These are phyloP conservation scores for Gnetum montanum DNA, from an alignment of 75 land plant species.

Conservation along the genomic window DNA sequence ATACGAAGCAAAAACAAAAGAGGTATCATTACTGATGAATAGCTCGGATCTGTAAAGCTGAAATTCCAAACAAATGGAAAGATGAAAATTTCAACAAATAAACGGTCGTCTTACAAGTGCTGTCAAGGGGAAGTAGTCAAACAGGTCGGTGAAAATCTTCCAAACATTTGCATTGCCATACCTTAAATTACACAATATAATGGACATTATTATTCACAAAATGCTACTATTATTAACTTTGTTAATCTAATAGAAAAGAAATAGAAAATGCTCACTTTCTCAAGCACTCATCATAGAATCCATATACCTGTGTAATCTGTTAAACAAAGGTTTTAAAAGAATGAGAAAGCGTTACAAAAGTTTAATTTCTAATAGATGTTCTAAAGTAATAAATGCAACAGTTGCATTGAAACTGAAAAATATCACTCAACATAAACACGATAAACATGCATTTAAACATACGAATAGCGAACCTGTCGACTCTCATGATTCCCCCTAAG, in stretches of 20 bases:
- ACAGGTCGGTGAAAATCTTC: conserved; percentile 89
- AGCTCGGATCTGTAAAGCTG: too few relatives aligned
- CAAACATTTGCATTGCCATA: conserved; percentile 94
- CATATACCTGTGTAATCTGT: conserved; percentile 98
- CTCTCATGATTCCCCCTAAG: conserved; percentile 93
- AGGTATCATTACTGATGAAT: background rate
- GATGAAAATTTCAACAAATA: too few relatives aligned
- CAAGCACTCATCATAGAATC: conserved; percentile 88
- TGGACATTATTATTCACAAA: too few relatives aligned
- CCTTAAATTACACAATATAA: conserved; percentile 27
- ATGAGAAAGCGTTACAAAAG: too few relatives aligned
- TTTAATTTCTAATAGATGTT: too few relatives aligned
- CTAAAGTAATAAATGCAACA: too few relatives aligned
- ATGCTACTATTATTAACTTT: too few relatives aligned
- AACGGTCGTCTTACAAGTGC: conserved; percentile 60
- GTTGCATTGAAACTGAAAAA: too few relatives aligned
- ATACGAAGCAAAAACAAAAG: conserved; percentile 8
- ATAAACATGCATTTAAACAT: too few relatives aligned
- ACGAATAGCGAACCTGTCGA: conserved; percentile 43
- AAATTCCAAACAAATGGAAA: too few relatives aligned
- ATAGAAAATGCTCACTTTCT: conserved; percentile 69
- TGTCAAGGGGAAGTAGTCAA: conserved; percentile 88
- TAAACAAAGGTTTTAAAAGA: conserved; percentile 8
- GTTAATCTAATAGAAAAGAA: too few relatives aligned
- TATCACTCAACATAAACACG: too few relatives aligned